These are phyloP conservation scores for Alternaria brassicae DNA, from an alignment of 2,329 filamentous ascomycete genomes.

Conservation along the genomic window DNA sequence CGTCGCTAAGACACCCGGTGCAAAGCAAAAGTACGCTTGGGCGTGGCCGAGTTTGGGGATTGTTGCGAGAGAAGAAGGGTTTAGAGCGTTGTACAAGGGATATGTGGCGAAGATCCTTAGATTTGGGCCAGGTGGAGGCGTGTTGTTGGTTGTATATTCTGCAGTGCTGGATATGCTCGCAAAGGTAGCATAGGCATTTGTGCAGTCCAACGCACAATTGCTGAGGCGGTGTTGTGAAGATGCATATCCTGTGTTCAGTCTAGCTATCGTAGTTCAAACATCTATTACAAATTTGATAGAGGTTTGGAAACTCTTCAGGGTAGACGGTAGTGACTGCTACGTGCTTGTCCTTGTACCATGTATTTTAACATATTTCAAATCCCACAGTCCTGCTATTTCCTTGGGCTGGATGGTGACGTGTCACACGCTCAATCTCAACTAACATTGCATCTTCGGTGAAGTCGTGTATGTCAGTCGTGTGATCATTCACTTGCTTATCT, in stretches of 20 bases:
- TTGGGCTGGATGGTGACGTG: not conserved
- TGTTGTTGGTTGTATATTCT: constrained; percentile 41
- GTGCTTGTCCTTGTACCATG: not conserved
- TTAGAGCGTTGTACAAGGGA: constrained; percentile 40
- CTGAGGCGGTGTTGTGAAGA: not conserved
- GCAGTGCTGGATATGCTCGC: constrained; percentile 33
- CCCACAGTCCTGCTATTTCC: not conserved
- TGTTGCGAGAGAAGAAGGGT: constrained; percentile 38
- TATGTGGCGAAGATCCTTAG: constrained; percentile 42
- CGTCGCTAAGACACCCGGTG: constrained; percentile 35
- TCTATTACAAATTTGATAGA: not conserved
- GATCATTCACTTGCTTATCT: not conserved
- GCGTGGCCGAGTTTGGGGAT: constrained; percentile 39
- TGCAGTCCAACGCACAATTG: not conserved
- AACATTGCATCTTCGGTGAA: not conserved
- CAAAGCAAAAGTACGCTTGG: constrained; percentile 39
- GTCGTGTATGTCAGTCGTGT: not conserved
- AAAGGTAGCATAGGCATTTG: constrained; percentile 19
- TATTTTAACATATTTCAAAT: not conserved
- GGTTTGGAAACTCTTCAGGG: not conserved
- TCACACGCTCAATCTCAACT: not conserved
- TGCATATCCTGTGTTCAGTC: not conserved
- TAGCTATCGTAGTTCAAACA: not conserved
- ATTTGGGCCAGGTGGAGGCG: constrained; percentile 41
- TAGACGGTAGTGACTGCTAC: not conserved